A percentile compares a stretch with the other conserved stretches of the same genome.
Evolutionary conservation across 352 stramenopile genomes (phyloP).

Genomic region (Phytophthora cajani): DNA sequence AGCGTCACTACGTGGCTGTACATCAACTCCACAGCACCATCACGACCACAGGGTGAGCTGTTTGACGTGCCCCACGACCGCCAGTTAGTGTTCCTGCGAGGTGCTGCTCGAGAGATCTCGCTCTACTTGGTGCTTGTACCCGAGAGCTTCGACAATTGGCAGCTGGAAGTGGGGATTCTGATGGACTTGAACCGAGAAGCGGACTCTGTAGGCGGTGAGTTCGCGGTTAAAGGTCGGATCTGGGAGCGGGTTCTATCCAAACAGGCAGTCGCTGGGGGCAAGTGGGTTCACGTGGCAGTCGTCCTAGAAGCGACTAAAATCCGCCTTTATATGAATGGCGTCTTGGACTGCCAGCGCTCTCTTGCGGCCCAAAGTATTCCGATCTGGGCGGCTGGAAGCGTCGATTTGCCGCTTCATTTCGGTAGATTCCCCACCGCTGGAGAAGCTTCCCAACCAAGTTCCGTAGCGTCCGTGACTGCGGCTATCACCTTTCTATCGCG

Average conservation of each 20-base stretch:
- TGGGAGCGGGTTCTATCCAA: slow-evolving; percentile 82
- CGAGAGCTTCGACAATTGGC: slow-evolving; percentile 53
- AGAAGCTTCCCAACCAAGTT: neutral
- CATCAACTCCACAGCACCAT: slow-evolving; percentile 33
- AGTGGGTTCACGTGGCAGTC: slow-evolving; percentile 88
- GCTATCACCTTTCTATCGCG: slow-evolving; percentile 29
- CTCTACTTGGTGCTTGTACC: slow-evolving; percentile 66
- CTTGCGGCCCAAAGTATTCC: slow-evolving; percentile 45
- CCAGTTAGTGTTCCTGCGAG: slow-evolving; percentile 79
- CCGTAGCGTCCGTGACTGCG: slow-evolving; percentile 2
- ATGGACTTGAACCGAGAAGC: slow-evolving; percentile 26
- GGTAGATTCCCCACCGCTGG: slow-evolving; percentile 33
- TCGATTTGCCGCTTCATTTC: slow-evolving; percentile 67
- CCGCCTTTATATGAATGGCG: slow-evolving; percentile 91
- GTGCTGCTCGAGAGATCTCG: slow-evolving; percentile 60
- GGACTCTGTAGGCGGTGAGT: neutral
- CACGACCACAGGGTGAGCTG: neutral
- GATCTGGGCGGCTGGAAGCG: slow-evolving; percentile 33
- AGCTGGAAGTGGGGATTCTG: slow-evolving; percentile 70
- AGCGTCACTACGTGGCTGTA: slow-evolving; percentile 90
- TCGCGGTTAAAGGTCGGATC: slow-evolving; percentile 32
- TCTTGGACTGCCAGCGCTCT: slow-evolving; percentile 84
- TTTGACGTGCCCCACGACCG: slow-evolving; percentile 29
- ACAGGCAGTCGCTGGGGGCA: slow-evolving; percentile 56
- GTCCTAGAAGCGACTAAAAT: slow-evolving; percentile 89